Percentiles rank a stretch among this genome's conserved stretches.
Conservation (phyloP, 164 flowering plant genomes). For the Vitis riparia region DNA sequence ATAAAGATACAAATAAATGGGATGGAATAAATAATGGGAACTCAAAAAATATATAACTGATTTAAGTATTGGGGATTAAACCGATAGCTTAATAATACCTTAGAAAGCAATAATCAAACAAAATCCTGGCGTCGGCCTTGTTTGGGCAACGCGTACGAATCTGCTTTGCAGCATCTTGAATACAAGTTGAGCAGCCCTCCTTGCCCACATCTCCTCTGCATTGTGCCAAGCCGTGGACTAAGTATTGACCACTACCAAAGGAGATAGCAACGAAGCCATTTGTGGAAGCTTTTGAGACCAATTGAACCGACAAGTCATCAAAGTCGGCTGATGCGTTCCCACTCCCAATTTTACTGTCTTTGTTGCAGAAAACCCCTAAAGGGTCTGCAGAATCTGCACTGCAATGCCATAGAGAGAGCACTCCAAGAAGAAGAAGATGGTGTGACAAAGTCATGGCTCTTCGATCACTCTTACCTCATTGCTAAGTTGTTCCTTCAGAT, state of each 20-base stretch:
- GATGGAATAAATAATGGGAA: too few species aligned
- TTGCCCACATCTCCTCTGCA: slow-evolving; percentile 56
- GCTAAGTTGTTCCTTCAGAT: too few species aligned
- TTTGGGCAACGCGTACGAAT: slow-evolving; percentile 41
- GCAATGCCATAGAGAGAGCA: slow-evolving; percentile 10
- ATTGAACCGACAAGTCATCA: slow-evolving; percentile 21
- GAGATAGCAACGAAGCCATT: slow-evolving; percentile 31
- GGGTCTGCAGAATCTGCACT: slow-evolving; percentile 20
- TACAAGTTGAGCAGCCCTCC: slow-evolving; percentile 44
- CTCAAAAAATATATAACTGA: too few species aligned
- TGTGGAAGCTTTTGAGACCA: slow-evolving; percentile 21
- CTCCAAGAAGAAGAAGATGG: slow-evolving; percentile 8
- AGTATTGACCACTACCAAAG: slow-evolving; percentile 24
- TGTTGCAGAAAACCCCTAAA: slow-evolving; percentile 32
- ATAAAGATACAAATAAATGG: too few species aligned
- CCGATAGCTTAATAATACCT: slow-evolving; percentile 18
- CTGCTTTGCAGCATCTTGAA: slow-evolving; percentile 41
- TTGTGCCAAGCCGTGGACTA: slow-evolving; percentile 52
- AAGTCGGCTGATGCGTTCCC: slow-evolving; percentile 30
- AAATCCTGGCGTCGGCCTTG: slow-evolving; percentile 51
- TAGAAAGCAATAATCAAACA: slow-evolving; percentile 60
- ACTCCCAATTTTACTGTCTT: slow-evolving; percentile 14
- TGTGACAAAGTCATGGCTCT: too few species aligned
- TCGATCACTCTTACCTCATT: too few species aligned
- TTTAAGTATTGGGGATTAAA: too few species aligned